Evolutionary conservation across 129 eudicot genomes (phyloP), one percentile per base, ranked within the genome.

Genomic region (Artemisia argyi): DNA sequence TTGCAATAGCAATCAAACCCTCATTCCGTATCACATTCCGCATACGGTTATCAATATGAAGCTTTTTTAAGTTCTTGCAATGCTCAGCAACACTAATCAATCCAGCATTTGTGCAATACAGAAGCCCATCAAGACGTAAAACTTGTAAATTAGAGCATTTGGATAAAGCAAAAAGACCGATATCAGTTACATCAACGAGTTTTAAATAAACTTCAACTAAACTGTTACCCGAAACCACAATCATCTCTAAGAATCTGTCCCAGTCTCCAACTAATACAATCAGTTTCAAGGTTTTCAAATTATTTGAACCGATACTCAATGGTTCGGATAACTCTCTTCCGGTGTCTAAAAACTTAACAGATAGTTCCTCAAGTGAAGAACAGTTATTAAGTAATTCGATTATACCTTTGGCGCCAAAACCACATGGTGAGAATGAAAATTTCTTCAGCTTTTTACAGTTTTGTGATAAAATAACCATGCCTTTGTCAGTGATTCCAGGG

Each of bases 371-470:
- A 2, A 85, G 76, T 0, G 78, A 54, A 28, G 75, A 67, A 60
- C 83, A 76, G 42, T 70, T 76, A 50, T 69, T 39, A 11, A 82
- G 67, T n/a, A 85, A 71, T 7, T 81, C 79, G 58, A 82, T 85
- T 69, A 82, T 56, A 16, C 87, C 85, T 70, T 82, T 77, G 12
- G 84, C 85, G 0, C 90, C 87, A 65, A 85, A 85, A 72, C 19
- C 68, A 30, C 86, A 86, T 7, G 82, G 62, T 56, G 85, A 85
- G 44, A 84, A 86, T 3, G 91, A 86, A 30, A 86, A 79, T 60
- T 86, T 86, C 65, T 70, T 79, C 65, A 86, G 32, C 3, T 19
- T 13, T 28, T 51, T 78, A 51, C 91, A 83, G 62, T 83, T 78
- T 26, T 54, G 68, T 3, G 80, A 87, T 18, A 86, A 24, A 24